Evolutionary conservation across 345 rosid species (phyloP), one percentile per base, ranked within the genome.

Genomic region (Brassica juncea): DNA sequence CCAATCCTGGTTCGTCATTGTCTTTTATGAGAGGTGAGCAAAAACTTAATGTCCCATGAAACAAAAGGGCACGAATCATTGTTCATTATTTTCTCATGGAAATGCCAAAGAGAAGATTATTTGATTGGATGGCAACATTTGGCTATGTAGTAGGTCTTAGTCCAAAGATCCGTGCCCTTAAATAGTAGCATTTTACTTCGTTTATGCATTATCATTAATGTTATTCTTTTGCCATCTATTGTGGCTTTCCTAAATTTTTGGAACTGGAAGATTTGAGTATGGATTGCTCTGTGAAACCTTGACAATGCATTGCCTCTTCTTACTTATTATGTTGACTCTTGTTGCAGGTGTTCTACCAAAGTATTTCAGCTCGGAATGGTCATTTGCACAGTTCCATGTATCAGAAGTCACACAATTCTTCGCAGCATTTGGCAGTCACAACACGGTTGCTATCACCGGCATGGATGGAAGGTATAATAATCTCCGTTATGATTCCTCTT

Each of bases 311-410:
- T 58, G 19, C 35, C 31, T 49, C 30, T 62, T 62, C 42, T 21
- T 77, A 49, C 19, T 15, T 62, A 52, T 70, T 58, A 52, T 63
- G 21, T 49, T 52, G 8, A 55, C 49, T 71, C 52, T 28, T 78
- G 35, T 76, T 82, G 23, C 93, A 94, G 97, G 94, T 73, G 87
- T 94, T 69, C 80, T 94, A 49, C 98, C 98, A 9, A 92, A 86
- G 73, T 94, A 94, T 84, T 94, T 94, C 83, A 94, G 98, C 86
- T 94, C 98, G 6, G 98, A 94, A 58, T 90, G 98, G 96, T 94
- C 97, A 66, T 89, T 87, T 76, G 97, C 97, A 49, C 94, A 82
- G 89, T 90, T 94, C 77, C 97, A 86, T 74, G 63, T 92, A 77
- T 89, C 92, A 34, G 96, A 88, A 84, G 87, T 73, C 63, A 83